Base-by-base conservation (phyloP, 306 rosid genomes). In the Rosa lucieae region DNA sequence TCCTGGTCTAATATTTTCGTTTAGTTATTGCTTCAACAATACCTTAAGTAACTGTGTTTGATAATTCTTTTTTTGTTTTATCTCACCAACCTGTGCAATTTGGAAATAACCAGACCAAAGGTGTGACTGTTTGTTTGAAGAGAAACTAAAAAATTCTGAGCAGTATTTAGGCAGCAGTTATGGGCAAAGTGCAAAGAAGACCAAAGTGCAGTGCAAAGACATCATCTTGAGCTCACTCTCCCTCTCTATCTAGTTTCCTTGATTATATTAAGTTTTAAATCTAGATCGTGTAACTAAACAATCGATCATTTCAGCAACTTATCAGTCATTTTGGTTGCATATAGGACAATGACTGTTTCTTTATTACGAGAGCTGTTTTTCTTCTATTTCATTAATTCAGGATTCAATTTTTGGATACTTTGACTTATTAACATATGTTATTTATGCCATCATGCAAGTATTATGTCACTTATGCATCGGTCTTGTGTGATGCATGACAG, bases 401-500 rank as follows among this genome's bases (percentile, higher is more conserved):
- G 42, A 74, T 59, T 42, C 23, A 43, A 7, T 21, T 75, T 1
- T 23, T 23, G 8, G 15, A 42, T 58, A 14, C 51, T 42, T 20
- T 39, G 10, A 59, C 61, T n/a, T 76, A 75, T 29, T 39, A 51
- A 4, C 17, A 48, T 72, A 1, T 77, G 59, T 74, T 76, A 66
- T 79, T 72, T 51, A 13, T 78, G 73, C 47, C 67, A 72, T 82
- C 68, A 47, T 17, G 56, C 39, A 37, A 85, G 29, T 66, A 62
- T 59, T 76, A 78, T 78, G 76, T 89, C 78, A 85, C 85, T 84
- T 78, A 73, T 85, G 80, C 73, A 75, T 79, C 84, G 84, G 75
- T 84, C 67, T 62, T 84, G 67, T 83, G 59, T 90, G 88, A 79
- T 42, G 71, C 49, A 21, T 88, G 92, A 82, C 96, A 95, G 98